Evolutionary conservation across 805 yeast genomes (phyloP), one percentile per base, ranked within the genome.

Genomic region (Yamadazyma paraphyllophila): DNA sequence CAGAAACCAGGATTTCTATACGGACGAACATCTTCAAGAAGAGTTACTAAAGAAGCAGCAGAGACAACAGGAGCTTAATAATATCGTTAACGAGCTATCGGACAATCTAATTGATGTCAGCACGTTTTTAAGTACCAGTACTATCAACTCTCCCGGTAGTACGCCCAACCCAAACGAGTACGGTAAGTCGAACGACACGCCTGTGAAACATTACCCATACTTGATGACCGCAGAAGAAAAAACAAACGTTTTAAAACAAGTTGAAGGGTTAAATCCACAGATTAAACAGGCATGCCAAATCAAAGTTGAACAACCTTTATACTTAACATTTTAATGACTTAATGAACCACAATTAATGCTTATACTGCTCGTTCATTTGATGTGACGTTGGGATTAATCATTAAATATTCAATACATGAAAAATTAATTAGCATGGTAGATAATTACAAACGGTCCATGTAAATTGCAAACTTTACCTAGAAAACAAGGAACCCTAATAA

Each of bases 21-120:
- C 64, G 25, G 69, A 63, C 54, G 65, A 69, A 29, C 56, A 56
- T 25, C 51, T 58, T 50, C 77, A 67, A 56, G 71, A 60, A 53
- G 72, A 59, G 47, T 68, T 58, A 44, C 48, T 67, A 31, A 60
- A 59, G 49, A 70, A 70, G 48, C 74, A 69, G 47, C 73, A 69
- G 51, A 60, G 81, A 49, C 79, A 76, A 49, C 72, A 67, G 38
- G 80, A 76, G 49, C 59, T 76, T 36, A 71, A 70, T 45, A 56
- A 59, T 20, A 75, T 76, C 12, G 81, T 76, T 39, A 70, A 70
- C 50, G 79, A 74, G n/a, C 51, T 63, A 17, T 52, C 54, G 25
- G 71, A 67, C 20, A 62, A 65, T 30, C 58, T 68, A 34, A 67
- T 68, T 13, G 73, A 68, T 45, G 70, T 67, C 7, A 59, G 70